phyloP scores from a whole-genome alignment of 441 rosid species.

The Bruguiera hainesii region DNA sequence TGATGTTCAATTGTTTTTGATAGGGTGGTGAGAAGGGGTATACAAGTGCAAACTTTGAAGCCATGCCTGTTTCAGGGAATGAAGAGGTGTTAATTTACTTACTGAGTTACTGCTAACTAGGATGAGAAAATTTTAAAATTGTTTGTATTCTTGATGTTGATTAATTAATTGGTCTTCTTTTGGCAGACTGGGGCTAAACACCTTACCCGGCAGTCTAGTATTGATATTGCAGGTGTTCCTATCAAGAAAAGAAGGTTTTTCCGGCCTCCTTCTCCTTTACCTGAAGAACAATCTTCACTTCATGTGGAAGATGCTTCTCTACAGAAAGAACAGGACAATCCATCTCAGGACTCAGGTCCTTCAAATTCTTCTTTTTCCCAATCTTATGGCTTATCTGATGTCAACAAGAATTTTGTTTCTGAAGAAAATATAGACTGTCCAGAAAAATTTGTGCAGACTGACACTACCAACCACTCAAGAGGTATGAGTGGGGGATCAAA shows the following conservation, averaged over 20 bases:
- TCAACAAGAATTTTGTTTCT: slow-evolving; percentile 16
- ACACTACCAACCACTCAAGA: slow-evolving; percentile 1
- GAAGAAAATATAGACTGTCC: slow-evolving; percentile 22
- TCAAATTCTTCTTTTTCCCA: slow-evolving; percentile 28
- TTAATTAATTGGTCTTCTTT: slow-evolving; percentile 28
- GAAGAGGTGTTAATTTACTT: slow-evolving; percentile 52
- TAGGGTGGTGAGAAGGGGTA: slow-evolving; percentile 16
- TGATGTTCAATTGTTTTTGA: slow-evolving; percentile 8
- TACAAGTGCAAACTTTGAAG: slow-evolving; percentile 23
- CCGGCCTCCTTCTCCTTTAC: slow-evolving; percentile 38
- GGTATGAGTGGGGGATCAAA: slow-evolving; percentile 41
- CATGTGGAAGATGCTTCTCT: slow-evolving; percentile 17
- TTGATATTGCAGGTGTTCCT: slow-evolving; percentile 69
- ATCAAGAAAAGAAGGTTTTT: slow-evolving; percentile 81
- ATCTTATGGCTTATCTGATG: slow-evolving; percentile 29
- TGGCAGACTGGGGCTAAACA: slow-evolving; percentile 53
- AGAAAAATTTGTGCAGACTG: slow-evolving; percentile 14
- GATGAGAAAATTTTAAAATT: slow-evolving; percentile 12
- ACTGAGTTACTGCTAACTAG: slow-evolving; percentile 14
- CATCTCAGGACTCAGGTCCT: slow-evolving; percentile 25
- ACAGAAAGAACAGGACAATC: slow-evolving; percentile 20
- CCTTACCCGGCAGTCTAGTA: slow-evolving; percentile 44
- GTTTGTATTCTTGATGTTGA: slow-evolving; percentile 24
- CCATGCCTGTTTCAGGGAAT: slow-evolving; percentile 52
- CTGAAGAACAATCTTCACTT: slow-evolving; percentile 30